Evolutionary conservation across 495 filamentous ascomycete species (phyloP), one percentile per base, ranked within the genome.

Genomic region (Xylaria intraflava): DNA sequence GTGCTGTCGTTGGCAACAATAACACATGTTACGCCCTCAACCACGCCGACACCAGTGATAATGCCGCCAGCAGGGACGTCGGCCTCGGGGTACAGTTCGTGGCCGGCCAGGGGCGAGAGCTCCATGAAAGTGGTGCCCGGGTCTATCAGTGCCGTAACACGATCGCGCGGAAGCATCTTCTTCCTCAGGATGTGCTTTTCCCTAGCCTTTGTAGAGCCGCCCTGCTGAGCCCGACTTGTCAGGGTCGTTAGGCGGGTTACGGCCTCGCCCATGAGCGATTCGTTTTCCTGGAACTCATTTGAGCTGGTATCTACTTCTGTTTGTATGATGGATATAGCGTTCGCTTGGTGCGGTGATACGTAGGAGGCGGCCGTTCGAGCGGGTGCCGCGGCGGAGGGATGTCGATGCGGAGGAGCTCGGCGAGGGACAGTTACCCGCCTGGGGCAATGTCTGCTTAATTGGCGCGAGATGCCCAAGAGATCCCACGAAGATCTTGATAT

Each of bases 1-100:
- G 93, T 98, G 75, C 87, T 92, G 65, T 98, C 93, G 62, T 98
- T 98, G 23, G 90, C 93, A 42, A 98, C 87, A 56, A 98, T 88
- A 76, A 97, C 85, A 64, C 94, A 96, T 17, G 82, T 84, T 6
- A 95, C 90, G 1, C 94, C 93, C 60, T 91, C 84, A 2, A 98
- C 87, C 1, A 84, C 88, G 1, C 94, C 93, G 48, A 97, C 83
- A 0, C 93, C 93, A 0, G 93, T 94, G 43, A 98, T 89, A 52
- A 98, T 94, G 1, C 90, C 93, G 10, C 87, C 94, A 3, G 89
- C 86, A 0, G 78, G 73, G 16, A 77, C 73, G 8, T 76, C 73
- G 52, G 93, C 91, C 26, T 84, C 88, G 0, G 83, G 82, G 65
- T 97, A 98, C 44, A 97, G 70, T 50, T 86, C 83, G 65, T 96